Conservation (phyloP, 2,329 filamentous ascomycete genomes). For the Pseudogymnoascus sp. region DNA sequence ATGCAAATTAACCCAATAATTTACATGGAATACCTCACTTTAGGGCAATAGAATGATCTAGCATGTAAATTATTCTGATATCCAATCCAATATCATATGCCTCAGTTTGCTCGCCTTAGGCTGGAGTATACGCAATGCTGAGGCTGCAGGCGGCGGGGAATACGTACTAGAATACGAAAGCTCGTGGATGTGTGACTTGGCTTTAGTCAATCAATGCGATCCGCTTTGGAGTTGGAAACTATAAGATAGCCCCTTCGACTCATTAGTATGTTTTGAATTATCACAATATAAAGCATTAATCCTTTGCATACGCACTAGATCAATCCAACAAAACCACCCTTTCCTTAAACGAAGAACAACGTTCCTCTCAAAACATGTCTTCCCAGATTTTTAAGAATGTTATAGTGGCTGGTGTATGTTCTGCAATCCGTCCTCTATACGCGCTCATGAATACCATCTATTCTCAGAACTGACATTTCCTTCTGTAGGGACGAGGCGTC, state of each 20-base stretch:
- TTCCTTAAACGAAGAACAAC: background rate
- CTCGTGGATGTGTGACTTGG: background rate
- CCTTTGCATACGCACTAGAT: background rate
- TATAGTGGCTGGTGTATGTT: background rate
- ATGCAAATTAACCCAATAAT: background rate
- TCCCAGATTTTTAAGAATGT: background rate
- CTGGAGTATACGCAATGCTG: background rate
- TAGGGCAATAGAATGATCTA: too few species aligned
- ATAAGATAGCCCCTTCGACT: background rate
- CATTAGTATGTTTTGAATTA: background rate
- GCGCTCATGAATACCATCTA: background rate
- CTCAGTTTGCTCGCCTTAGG: too few species aligned
- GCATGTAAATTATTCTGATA: too few species aligned
- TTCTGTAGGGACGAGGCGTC: constrained; percentile 24
- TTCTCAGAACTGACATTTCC: background rate
- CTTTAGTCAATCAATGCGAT: background rate
- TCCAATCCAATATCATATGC: too few species aligned
- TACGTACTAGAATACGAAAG: background rate
- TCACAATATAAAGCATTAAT: background rate
- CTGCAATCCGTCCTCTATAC: background rate
- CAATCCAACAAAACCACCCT: background rate
- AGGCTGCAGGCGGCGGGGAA: background rate
- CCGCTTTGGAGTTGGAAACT: background rate
- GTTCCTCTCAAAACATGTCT: background rate
- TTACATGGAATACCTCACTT: background rate